Conservation (phyloP, 2,329 filamentous ascomycete species). For the Apiospora arundinis region DNA sequence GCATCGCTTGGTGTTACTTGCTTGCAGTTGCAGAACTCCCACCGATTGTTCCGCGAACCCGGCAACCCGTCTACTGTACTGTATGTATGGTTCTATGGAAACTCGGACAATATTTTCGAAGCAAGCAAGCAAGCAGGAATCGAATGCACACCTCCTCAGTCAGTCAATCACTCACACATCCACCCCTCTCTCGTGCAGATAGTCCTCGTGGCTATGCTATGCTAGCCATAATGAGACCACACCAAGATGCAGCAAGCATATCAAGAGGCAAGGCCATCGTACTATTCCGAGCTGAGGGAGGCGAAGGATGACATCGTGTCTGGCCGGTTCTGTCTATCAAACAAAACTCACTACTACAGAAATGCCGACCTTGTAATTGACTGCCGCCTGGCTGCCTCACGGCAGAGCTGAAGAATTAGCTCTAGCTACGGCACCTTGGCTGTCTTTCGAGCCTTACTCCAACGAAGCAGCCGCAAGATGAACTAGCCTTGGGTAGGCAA, state of each 20-base stretch:
- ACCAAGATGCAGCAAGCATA: not conserved
- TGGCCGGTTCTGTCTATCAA: not conserved
- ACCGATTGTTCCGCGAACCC: not conserved
- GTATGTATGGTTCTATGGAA: too few species aligned
- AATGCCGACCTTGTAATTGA: not conserved
- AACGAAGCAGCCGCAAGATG: not conserved
- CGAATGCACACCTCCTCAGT: too few species aligned
- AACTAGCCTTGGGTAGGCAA: too few species aligned
- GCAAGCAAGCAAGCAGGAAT: too few species aligned
- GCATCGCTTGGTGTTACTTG: too few species aligned
- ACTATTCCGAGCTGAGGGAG: not conserved
- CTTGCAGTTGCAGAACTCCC: too few species aligned
- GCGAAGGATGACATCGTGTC: conserved; percentile 2
- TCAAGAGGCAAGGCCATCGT: not conserved
- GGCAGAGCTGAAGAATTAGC: too few species aligned
- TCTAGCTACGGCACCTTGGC: too few species aligned
- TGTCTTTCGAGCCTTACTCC: not conserved
- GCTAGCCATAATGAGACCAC: not conserved
- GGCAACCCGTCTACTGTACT: not conserved
- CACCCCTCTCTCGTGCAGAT: too few species aligned
- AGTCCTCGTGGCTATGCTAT: not conserved
- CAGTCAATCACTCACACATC: too few species aligned
- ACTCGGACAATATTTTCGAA: too few species aligned
- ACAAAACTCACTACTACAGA: not conserved
- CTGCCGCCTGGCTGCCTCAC: not conserved